Base-by-base conservation (phyloP, 2,329 filamentous ascomycete species). In the Trichophyton schoenleinii region DNA sequence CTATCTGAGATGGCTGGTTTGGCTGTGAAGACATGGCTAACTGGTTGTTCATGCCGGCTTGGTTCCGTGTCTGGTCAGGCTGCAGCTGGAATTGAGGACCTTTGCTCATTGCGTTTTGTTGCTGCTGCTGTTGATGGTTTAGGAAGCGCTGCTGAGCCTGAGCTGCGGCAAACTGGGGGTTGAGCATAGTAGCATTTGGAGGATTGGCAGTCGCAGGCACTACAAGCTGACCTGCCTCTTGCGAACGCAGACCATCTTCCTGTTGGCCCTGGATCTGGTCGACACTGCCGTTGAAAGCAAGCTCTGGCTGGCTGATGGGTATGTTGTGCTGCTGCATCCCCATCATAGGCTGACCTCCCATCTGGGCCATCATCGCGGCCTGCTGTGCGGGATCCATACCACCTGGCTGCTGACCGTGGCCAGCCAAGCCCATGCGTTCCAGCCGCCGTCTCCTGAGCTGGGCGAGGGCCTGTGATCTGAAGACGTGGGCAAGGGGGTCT, bases 171-270 rank as follows among this genome's bases (percentile, higher is more conserved):
- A 75, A 74, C n/a, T 71, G 71, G 20, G 70, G 68, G 53, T 75
- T 73, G 52, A 73, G 71, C 65, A 77, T 79, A 58, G 64, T 65
- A 63, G 77, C 76, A 59, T 81, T 81, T 67, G 80, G 82, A 8
- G 60, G 42, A 2, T 18, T 49, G 15, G 28, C 41, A 70, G 82
- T 86, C 5, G 82, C 83, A 8, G 83, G 83, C 2, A 86, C 83
- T n/a, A 85, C 83, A 48, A 81, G 74, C 64, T 84, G 81, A 7
- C 83, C 83, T 57, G 80, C 80, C 70, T 85, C 81, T 67, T 83
- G 81, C 15, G 80, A 79, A 59, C 82, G 81, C 65, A 84, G 71
- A n/a, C 81, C 83, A 64, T 83, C 83, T 46, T 79, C 80, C 70
- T 86, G 83, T 66, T 85, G 83, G 31, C 79, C 80, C 61, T 83